These are phyloP conservation scores for Pelargonium australe DNA, from an alignment of 441 rosid species.

Conservation along the genomic window DNA sequence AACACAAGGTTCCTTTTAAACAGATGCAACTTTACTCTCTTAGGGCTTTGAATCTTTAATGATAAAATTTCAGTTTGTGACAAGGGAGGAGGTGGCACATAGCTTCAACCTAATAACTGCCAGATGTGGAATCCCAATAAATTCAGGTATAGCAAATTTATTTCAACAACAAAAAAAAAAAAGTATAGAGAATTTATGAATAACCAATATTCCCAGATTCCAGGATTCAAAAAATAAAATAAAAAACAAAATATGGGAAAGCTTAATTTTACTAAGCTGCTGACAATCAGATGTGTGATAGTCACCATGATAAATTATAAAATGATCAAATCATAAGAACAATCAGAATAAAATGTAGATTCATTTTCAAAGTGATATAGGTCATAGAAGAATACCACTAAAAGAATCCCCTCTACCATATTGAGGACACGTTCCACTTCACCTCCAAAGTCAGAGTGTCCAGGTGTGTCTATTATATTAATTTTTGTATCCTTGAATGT, in stretches of 20 bases:
- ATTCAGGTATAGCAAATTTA: neutral
- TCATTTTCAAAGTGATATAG: conserved; percentile 8
- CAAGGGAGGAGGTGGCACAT: too few relatives aligned
- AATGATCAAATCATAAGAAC: neutral
- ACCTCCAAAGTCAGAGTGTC: conserved; percentile 98
- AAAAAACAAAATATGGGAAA: neutral
- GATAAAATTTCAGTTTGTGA: too few relatives aligned
- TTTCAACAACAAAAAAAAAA: too few relatives aligned
- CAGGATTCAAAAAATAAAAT: neutral
- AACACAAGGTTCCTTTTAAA: neutral
- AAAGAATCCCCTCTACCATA: conserved; percentile 98
- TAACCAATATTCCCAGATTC: neutral
- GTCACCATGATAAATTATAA: neutral
- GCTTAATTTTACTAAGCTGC: neutral
- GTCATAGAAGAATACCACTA: conserved; percentile 57
- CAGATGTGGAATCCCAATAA: neutral
- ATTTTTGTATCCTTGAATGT: conserved; percentile 78
- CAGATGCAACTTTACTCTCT: neutral
- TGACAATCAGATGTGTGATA: neutral
- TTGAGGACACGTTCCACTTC: conserved; percentile 98
- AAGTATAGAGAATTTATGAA: too few relatives aligned
- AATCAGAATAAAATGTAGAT: conserved; percentile 1
- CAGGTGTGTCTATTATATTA: conserved; percentile 93
- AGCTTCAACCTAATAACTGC: neutral
- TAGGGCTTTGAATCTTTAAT: too few relatives aligned